Percentiles rank a stretch among this genome's conserved stretches.
Conservation (phyloP, 73 alveolate species). For the Breviolum minutum region DNA sequence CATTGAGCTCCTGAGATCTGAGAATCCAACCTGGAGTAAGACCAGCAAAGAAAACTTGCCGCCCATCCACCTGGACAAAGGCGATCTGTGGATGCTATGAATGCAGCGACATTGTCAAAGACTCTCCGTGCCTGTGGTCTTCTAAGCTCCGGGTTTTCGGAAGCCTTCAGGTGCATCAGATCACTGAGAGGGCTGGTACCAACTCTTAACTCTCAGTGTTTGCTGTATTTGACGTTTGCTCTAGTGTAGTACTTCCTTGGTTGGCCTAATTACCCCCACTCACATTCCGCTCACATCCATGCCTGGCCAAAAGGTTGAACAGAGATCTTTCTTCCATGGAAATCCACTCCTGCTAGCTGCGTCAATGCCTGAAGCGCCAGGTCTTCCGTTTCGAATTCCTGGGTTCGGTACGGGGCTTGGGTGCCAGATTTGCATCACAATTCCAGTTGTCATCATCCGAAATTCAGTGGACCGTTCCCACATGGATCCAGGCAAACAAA, state of each 20-base stretch:
- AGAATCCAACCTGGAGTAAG: constrained; percentile 22
- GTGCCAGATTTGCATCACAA: too few species aligned
- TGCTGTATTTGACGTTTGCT: too few species aligned
- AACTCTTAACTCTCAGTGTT: too few species aligned
- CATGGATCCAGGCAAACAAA: too few species aligned
- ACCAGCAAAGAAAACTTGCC: constrained; percentile 53
- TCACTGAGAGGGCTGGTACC: too few species aligned
- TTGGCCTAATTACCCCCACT: neutral
- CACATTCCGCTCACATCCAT: neutral
- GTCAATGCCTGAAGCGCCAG: constrained; percentile 34
- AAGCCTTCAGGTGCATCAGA: neutral
- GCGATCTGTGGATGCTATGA: neutral
- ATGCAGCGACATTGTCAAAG: too few species aligned
- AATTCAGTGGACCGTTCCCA: neutral
- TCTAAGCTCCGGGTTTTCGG: constrained; percentile 9
- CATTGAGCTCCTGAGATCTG: neutral
- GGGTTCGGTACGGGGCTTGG: neutral
- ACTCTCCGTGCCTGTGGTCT: constrained; percentile 16
- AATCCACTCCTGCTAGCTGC: constrained; percentile 40
- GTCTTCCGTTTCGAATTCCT: constrained; percentile 89
- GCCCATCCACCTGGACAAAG: constrained; percentile 32
- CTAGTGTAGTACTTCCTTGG: too few species aligned
- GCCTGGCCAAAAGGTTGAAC: constrained; percentile 87
- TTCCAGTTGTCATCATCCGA: too few species aligned
- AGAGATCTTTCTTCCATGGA: constrained; percentile 21